A percentile compares a stretch with the other conserved stretches of the same genome.
phyloP scores from a whole-genome alignment of 768 basidiomycete genomes.

The Lactarius tabidus region DNA sequence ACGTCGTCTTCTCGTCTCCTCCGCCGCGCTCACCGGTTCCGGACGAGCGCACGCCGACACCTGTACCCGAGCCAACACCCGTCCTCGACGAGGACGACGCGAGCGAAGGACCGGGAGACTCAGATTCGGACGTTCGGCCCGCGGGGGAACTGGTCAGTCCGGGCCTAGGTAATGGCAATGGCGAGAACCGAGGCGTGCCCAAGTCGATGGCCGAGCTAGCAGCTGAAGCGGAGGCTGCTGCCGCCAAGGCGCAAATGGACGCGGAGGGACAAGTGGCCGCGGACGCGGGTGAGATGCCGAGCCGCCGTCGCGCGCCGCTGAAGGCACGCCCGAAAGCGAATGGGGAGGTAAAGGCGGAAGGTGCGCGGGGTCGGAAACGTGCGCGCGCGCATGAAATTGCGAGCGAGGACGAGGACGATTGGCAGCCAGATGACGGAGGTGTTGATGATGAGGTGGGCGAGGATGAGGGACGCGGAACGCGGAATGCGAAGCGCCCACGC shows the following conservation, averaged over 20 bases:
- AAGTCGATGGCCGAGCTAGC: constrained; percentile 24
- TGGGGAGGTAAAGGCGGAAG: not conserved
- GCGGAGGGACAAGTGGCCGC: not conserved
- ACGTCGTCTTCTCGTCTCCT: constrained; percentile 25
- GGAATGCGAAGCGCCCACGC: constrained; percentile 20
- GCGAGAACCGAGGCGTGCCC: constrained; percentile 14
- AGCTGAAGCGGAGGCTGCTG: constrained; percentile 14
- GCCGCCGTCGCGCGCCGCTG: not conserved
- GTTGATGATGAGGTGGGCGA: not conserved
- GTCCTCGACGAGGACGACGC: constrained; percentile 29
- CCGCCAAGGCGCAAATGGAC: constrained; percentile 24
- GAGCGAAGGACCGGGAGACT: constrained; percentile 23
- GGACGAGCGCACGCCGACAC: constrained; percentile 16
- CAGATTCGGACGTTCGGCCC: not conserved
- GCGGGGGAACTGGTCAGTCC: not conserved
- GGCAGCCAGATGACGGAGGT: not conserved
- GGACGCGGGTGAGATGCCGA: not conserved
- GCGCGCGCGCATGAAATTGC: not conserved
- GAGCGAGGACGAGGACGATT: not conserved
- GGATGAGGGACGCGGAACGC: constrained; percentile 1
- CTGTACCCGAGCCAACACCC: constrained; percentile 15
- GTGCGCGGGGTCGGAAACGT: not conserved
- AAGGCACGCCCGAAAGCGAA: not conserved
- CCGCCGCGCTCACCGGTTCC: constrained; percentile 19
- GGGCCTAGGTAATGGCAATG: no score